phyloP scores from a whole-genome alignment of 2,329 filamentous ascomycete species.

The Sporothrix brunneoviolacea region DNA sequence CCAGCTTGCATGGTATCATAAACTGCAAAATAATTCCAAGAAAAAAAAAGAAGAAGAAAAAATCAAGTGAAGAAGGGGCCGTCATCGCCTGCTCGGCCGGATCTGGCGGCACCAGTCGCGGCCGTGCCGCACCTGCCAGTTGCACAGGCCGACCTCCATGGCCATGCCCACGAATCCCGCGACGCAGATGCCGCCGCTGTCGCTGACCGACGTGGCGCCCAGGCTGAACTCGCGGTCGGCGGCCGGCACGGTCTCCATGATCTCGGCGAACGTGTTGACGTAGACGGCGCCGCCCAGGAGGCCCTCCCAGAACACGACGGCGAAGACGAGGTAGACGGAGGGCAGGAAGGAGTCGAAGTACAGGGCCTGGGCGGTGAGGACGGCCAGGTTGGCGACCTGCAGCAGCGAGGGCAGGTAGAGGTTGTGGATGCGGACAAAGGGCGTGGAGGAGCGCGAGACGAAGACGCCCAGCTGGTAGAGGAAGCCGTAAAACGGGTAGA shows the following conservation, averaged over 20 bases:
- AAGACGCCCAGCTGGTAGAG: conserved; percentile 96
- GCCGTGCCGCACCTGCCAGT: conserved; percentile 76
- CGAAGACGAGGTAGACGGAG: conserved; percentile 76
- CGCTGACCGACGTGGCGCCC: conserved; percentile 83
- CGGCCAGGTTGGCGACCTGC: conserved; percentile 68
- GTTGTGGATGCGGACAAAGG: conserved; percentile 73
- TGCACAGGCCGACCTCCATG: conserved; percentile 74
- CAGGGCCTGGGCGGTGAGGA: conserved; percentile 71
- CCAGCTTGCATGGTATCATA: background rate
- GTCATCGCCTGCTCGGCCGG: conserved; percentile 29
- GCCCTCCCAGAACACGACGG: conserved; percentile 89
- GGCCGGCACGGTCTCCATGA: conserved; percentile 71
- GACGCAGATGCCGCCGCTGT: conserved; percentile 83
- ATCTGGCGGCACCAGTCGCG: conserved; percentile 64
- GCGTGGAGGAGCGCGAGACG: conserved; percentile 83
- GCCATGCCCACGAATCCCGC: conserved; percentile 78
- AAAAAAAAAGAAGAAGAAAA: background rate
- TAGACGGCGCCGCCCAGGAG: conserved; percentile 87
- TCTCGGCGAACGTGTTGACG: conserved; percentile 92
- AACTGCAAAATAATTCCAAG: background rate
- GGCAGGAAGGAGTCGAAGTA: conserved; percentile 65
- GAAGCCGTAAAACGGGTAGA: conserved; percentile 91
- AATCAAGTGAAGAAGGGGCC: background rate
- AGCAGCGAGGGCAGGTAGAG: conserved; percentile 78
- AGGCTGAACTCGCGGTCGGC: conserved; percentile 87